A percentile compares a stretch with the other conserved stretches of the same genome.
phyloP scores from a whole-genome alignment of 148 eudicot species.

The Polygonum aviculare region DNA sequence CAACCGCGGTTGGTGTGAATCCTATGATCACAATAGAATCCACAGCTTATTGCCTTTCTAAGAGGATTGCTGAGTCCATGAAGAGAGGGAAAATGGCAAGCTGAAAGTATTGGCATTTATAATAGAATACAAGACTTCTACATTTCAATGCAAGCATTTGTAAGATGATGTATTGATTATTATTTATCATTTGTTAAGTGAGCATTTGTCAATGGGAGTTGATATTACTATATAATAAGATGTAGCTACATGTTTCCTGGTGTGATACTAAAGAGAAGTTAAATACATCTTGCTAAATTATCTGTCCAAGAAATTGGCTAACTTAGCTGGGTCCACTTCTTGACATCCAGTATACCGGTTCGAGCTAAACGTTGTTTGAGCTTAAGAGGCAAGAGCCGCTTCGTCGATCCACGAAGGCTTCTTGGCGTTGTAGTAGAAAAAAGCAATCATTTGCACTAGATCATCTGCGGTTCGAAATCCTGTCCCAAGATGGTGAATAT shows the following conservation, averaged over 20 bases:
- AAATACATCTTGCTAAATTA: too few relatives aligned
- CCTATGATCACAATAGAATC: slow-evolving; percentile 90
- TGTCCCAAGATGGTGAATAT: slow-evolving; percentile 24
- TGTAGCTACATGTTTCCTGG: too few relatives aligned
- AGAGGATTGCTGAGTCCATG: slow-evolving; percentile 34
- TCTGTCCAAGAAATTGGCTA: too few relatives aligned
- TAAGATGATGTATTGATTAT: too few relatives aligned
- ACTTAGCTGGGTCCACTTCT: too few relatives aligned
- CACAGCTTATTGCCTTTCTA: slow-evolving; percentile 72
- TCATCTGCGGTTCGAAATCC: slow-evolving; percentile 72
- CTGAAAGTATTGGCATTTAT: background rate
- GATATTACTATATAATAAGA: too few relatives aligned
- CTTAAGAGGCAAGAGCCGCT: slow-evolving; percentile 24
- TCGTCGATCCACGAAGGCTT: slow-evolving; percentile 70
- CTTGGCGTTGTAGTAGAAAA: slow-evolving; percentile 82
- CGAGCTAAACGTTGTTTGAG: background rate
- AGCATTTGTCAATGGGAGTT: too few relatives aligned
- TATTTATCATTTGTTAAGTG: too few relatives aligned
- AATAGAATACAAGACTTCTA: too few relatives aligned
- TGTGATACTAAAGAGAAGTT: too few relatives aligned
- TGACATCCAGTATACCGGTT: too few relatives aligned
- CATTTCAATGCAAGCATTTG: too few relatives aligned
- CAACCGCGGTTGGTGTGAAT: slow-evolving; percentile 79
- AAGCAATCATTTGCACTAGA: slow-evolving; percentile 89
- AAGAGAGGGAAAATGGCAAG: slow-evolving; percentile 18